Base-by-base conservation (phyloP, 306 rosid genomes). In the Lathyrus aphaca region DNA sequence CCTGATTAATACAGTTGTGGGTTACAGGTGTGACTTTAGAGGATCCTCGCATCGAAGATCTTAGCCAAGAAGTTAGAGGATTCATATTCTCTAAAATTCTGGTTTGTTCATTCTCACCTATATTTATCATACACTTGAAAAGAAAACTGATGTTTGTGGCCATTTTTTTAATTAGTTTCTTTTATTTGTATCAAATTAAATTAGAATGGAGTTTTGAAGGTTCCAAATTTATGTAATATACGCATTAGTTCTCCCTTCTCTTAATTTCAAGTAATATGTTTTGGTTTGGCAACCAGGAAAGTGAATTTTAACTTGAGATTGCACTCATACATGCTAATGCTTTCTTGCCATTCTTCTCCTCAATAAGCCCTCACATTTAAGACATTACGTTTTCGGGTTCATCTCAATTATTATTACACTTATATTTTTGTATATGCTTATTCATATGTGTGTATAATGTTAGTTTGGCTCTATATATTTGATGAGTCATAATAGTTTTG, bases 11-110 rank as follows among this genome's bases (percentile, higher is more conserved):
- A 48, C 18, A 9, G 50, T 60, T 82, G 66, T 73, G 71, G 70
- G 57, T 76, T 80, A 82, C 77, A 90, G 98, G 96, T 68, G 89
- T 94, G 80, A 90, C 90, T 27, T 62, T 94, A 71, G 98, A 94
- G 86, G 98, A 94, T 87, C 95, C 97, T 71, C 91, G 83, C 54
- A 94, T 87, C 3, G 98, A 94, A 88, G 98, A 94, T 85, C 97
- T 94, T 73, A 94, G 86, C 82, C 98, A 94, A 90, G 98, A 94
- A 76, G 98, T 91, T 72, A 87, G 96, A 87, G 97, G 98, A 79
- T 91, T 94, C 78, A 90, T 94, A 84, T 88, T 94, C 85, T 82
- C 98, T 17, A 94, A 90, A 82, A 85, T 94, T 84, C 85, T 94
- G 97, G 97, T 90, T 59, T 71, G 98, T 88, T 42, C 58, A 32